Evolutionary conservation across 2,329 filamentous ascomycete species (phyloP).

Genomic region (Epichloe gansuensis): DNA sequence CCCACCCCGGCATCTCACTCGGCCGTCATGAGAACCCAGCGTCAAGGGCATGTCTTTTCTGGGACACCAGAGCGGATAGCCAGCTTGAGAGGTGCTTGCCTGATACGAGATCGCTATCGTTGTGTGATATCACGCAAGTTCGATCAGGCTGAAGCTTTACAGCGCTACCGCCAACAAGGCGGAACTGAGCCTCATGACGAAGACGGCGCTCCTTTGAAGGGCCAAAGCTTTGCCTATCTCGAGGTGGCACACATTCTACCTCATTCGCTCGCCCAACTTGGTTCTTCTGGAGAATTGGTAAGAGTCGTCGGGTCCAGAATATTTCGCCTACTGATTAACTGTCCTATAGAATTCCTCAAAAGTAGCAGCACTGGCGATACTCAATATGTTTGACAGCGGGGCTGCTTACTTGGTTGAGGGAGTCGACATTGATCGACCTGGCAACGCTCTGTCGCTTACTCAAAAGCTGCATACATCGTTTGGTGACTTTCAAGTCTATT

Average conservation of each 20-base stretch:
- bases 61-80: conserved; percentile 5
- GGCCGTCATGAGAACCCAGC: neutral
- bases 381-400: conserved; percentile 29
- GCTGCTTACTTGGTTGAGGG: conserved; percentile 24
- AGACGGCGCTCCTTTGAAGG: conserved; percentile 1
- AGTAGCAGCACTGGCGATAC: conserved; percentile 21
- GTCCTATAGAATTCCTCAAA: conserved; percentile 12
- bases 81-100: conserved; percentile 4
- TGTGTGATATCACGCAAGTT: conserved; percentile 7
- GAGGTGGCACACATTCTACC: conserved; percentile 10
- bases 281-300: too few relatives aligned
- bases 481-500: conserved; percentile 13
- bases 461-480: conserved; percentile 8
- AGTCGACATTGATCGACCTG: conserved; percentile 24
- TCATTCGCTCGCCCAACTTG: conserved; percentile 4
- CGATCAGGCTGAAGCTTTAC: neutral
- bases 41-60: neutral
- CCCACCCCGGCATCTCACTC: conserved; percentile 1
- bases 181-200: neutral
- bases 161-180: too few relatives aligned
- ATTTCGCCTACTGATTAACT: neutral
- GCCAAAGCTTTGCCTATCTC: neutral
- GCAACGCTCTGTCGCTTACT: conserved; percentile 21
- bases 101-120: conserved; percentile 6
- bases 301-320: too few relatives aligned